Evolutionary conservation across 108 stramenopile genomes (phyloP), one percentile per base, ranked within the genome.

Genomic region (Aurantiochytrium sp.): DNA sequence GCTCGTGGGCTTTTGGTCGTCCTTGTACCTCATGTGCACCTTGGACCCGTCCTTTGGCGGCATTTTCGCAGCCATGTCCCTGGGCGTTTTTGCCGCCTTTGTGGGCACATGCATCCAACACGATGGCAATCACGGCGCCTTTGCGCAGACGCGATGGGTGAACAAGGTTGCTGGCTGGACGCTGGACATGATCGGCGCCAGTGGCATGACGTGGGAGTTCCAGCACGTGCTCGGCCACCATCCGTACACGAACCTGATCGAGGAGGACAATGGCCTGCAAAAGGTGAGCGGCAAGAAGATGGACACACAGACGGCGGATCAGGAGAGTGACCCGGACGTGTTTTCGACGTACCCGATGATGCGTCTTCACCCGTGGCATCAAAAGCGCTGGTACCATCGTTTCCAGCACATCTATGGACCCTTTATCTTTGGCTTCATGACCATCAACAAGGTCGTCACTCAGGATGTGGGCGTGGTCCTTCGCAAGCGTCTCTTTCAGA

Each of bases 191-290:
- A 94, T 95, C 71, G 94, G 91, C 5, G 69, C 90, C 59, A 90
- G 89, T 69, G 93, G 91, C 0, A 92, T 93, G 72, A 94, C 94
- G 5, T 95, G 94, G 94, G 93, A 95, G 87, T 23, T 94, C 28
- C 94, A 96, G 91, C 96, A 96, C 88, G 94, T 95, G 89, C 76
- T 96, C n/a, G 95, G 96, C 5, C 96, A 96, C 92, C 96, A 96
- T 91, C 94, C 95, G 19, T 96, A 95, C 91, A 96, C 96, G 42
- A 96, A 96, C 90, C 73, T 96, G 4, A 91, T 94, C 87, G 94
- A 94, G 69, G 90, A 53, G 25, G 95, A 93, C 53, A 94, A 95
- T 19, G 94, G 95, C 72, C 88, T 93, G 60, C 94, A 91, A 92
- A 88, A 90, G 90, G 44, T 91, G 89, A 21, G 58, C 58, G 58